phyloP scores from a whole-genome alignment of 1,284 basidiomycete genomes.

The Rhizopogon hawkerae region DNA sequence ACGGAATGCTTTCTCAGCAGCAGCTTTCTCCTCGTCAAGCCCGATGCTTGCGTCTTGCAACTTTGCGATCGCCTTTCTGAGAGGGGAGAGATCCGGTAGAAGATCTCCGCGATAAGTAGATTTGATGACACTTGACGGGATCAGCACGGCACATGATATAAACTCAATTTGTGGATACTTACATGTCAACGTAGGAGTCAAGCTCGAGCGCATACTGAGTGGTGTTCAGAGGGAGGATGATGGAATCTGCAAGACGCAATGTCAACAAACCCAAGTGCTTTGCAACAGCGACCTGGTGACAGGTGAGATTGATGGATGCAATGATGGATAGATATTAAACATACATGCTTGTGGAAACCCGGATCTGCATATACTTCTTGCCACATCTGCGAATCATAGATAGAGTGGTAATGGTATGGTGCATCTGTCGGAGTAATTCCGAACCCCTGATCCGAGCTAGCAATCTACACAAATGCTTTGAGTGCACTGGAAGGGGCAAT shows the following conservation, averaged over 20 bases:
- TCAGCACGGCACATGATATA: slow-evolving; percentile 2
- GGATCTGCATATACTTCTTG: slow-evolving; percentile 72
- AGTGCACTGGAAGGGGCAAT: slow-evolving; percentile 13
- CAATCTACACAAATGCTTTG: slow-evolving; percentile 35
- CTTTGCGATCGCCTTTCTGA: slow-evolving; percentile 42
- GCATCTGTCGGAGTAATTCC: slow-evolving; percentile 41
- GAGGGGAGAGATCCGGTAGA: slow-evolving; percentile 36
- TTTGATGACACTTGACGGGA: slow-evolving; percentile 36
- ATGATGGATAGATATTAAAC: slow-evolving; percentile 11
- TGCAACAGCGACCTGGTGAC: slow-evolving; percentile 47
- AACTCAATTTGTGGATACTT: slow-evolving; percentile 15
- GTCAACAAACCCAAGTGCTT: slow-evolving; percentile 56
- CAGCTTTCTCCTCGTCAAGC: slow-evolving; percentile 44
- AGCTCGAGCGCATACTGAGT: slow-evolving; percentile 68
- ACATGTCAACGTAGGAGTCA: slow-evolving; percentile 50
- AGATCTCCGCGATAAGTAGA: slow-evolving; percentile 28
- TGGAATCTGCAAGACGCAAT: slow-evolving; percentile 53
- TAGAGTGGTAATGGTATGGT: slow-evolving; percentile 75
- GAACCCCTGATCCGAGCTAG: slow-evolving; percentile 33
- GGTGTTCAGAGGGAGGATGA: slow-evolving; percentile 66
- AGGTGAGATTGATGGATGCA: neutral
- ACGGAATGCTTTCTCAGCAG: slow-evolving; percentile 30
- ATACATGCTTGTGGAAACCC: slow-evolving; percentile 64
- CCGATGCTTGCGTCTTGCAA: slow-evolving; percentile 44
- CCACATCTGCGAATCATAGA: slow-evolving; percentile 74